Evolutionary conservation across 768 basidiomycete genomes (phyloP).

Genomic region (Naganishia friedmannii): DNA sequence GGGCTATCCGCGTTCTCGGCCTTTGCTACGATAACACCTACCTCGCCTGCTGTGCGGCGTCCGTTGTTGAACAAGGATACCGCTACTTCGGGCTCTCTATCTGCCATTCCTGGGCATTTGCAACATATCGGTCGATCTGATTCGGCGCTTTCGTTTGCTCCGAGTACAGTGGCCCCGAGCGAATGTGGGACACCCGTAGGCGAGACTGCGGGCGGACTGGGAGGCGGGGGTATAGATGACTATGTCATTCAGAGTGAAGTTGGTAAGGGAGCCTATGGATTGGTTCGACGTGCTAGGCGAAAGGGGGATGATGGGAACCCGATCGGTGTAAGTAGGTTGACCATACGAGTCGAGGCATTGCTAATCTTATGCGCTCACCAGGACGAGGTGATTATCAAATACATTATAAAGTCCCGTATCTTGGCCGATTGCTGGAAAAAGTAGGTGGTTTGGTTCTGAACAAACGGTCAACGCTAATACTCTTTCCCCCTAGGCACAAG

Average conservation of each 20-base stretch:
- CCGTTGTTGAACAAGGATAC: conserved; percentile 8
- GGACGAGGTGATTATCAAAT: conserved; percentile 88
- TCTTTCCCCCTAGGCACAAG: conserved; percentile 61
- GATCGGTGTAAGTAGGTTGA: conserved; percentile 56
- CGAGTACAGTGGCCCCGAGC: conserved; percentile 49
- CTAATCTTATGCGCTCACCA: conserved; percentile 46
- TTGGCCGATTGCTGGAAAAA: conserved; percentile 99
- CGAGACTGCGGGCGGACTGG: conserved; percentile 53
- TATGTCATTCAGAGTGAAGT: conserved; percentile 83
- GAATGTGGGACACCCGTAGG: conserved; percentile 46
- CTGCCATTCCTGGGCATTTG: conserved; percentile 26
- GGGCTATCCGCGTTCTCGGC: conserved; percentile 48
- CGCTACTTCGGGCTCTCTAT: conserved; percentile 12
- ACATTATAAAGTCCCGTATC: conserved; percentile 96
- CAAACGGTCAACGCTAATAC: neutral
- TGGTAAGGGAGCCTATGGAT: conserved; percentile 89
- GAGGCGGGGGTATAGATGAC: conserved; percentile 74
- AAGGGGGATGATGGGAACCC: conserved; percentile 66
- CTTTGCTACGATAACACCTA: conserved; percentile 18
- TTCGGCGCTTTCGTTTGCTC: conserved; percentile 46
- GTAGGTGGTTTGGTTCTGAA: conserved; percentile 29
- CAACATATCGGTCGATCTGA: conserved; percentile 39
- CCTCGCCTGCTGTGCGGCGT: conserved; percentile 14
- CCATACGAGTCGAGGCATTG: conserved; percentile 57
- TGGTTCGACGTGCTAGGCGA: conserved; percentile 85